A percentile compares a stretch with the other conserved stretches of the same genome.
Evolutionary conservation across 2,329 filamentous ascomycete genomes (phyloP).

Genomic region (Pseudogymnoascus sp.): DNA sequence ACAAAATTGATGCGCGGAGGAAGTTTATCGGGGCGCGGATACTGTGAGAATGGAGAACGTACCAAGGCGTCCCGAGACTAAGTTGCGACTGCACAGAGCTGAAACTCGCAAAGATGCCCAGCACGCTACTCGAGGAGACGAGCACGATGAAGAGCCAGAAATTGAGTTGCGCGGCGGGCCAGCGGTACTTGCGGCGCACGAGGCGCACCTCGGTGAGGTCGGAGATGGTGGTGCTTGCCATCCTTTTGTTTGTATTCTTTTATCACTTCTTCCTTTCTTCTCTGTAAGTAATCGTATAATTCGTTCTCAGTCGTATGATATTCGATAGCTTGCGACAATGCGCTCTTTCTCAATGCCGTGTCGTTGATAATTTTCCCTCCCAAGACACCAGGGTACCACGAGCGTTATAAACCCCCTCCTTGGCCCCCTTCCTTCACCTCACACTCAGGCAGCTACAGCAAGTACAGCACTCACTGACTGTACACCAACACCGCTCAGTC

Average conservation of each 20-base stretch:
- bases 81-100: slow-evolving; percentile 52
- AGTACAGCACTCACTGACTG: background rate
- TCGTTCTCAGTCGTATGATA: background rate
- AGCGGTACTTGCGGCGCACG: slow-evolving; percentile 45
- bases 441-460: background rate
- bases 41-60: slow-evolving; percentile 21
- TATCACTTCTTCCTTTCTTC: background rate
- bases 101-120: slow-evolving; percentile 56
- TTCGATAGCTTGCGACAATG: background rate
- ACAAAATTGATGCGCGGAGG: background rate
- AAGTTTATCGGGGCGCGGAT: background rate
- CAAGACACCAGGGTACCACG: background rate
- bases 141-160: slow-evolving; percentile 63
- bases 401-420: background rate
- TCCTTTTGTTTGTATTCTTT: background rate
- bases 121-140: slow-evolving; percentile 48
- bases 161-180: slow-evolving; percentile 61
- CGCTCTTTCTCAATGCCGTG: background rate
- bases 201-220: slow-evolving; percentile 6
- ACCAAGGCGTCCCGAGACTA: slow-evolving; percentile 53
- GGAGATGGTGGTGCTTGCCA: slow-evolving; percentile 7
- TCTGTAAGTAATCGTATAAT: too few species aligned
- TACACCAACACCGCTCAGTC: background rate
- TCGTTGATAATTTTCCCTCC: background rate
- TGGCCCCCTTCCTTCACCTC: background rate